These are phyloP conservation scores for Vaccinium myrtillus DNA, from an alignment of 148 eudicot genomes.

Conservation along the genomic window DNA sequence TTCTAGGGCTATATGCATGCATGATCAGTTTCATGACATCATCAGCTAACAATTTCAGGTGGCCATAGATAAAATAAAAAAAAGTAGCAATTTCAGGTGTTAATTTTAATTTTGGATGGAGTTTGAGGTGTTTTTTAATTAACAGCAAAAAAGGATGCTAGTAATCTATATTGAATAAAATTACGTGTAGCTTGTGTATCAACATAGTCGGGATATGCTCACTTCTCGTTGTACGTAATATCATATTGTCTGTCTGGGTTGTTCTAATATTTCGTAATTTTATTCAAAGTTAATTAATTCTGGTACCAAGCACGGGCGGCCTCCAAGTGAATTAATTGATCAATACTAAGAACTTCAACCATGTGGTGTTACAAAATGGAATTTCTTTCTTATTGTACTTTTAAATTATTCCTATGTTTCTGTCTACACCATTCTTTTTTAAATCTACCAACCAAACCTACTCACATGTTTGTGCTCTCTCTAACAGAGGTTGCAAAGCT, in stretches of 20 bases:
- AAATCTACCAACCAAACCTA: neutral
- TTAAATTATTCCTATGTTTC: neutral
- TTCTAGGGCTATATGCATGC: conserved; percentile 8
- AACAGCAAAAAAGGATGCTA: no score
- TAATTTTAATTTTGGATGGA: neutral
- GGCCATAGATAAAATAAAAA: neutral
- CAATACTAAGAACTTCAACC: no score
- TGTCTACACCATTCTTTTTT: neutral
- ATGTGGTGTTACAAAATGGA: neutral
- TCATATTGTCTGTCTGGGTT: no score
- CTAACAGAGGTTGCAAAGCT: conserved; percentile 78
- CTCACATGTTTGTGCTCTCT: neutral
- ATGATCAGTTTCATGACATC: neutral
- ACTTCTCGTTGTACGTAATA: no score
- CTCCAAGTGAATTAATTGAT: no score
- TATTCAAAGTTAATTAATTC: no score
- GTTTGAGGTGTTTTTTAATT: neutral
- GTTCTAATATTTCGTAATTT: no score
- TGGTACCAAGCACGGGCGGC: no score
- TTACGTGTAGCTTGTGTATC: no score
- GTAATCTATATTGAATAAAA: no score
- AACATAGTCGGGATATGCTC: no score
- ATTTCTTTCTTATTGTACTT: neutral
- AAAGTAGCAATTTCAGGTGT: neutral
- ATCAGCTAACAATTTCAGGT: conserved; percentile 6